Evolutionary conservation across 441 rosid genomes (phyloP), one percentile per base, ranked within the genome.

Genomic region (Bocquillonia castaneifolia): DNA sequence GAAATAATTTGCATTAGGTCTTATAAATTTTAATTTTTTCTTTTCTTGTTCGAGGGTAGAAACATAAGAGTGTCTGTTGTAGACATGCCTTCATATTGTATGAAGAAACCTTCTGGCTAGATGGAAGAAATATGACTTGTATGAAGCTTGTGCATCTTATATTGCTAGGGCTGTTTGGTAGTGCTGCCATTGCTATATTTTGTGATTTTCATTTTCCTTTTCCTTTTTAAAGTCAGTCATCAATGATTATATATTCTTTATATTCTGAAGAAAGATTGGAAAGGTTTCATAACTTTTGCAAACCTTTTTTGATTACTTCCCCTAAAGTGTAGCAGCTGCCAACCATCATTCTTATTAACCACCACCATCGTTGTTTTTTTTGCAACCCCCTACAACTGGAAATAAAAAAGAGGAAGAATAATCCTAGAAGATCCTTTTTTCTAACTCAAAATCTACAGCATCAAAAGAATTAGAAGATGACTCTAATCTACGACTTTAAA

Each of bases 1-100:
- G 10, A 31, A 47, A 1, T 42, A 57, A 22, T 25, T 44, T 54
- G 9, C 29, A 12, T 28, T 44, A 31, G 56, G 42, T 14, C 10
- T 56, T 58, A 29, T 57, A 34, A 45, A 68, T 26, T 23, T 58
- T 48, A 18, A 32, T 34, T 47, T 54, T 64, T 51, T 50, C 20
- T 32, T 22, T 6, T 40, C 4, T 22, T 26, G 7, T 45, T 29
- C 29, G 25, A 20, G 17, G 9, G 12, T 18, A 17, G n/a, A 2
- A 29, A 17, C 14, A 63, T 63, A 34, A n/a, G n/a, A 45, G 26
- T n/a, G 28, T 29, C 20, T 37, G 6, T 63, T 48, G 17, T 44
- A 15, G 10, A 6, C 14, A 15, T 29, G 8, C 67, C 25, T 25
- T 44, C 54, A 45, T 62, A 17, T 1, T 45, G 51, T 26, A 25